Percentiles rank a stretch among this genome's conserved stretches.
These are phyloP conservation scores for Macadamia tetraphylla DNA, from an alignment of 164 flowering plant species.

Conservation along the genomic window DNA sequence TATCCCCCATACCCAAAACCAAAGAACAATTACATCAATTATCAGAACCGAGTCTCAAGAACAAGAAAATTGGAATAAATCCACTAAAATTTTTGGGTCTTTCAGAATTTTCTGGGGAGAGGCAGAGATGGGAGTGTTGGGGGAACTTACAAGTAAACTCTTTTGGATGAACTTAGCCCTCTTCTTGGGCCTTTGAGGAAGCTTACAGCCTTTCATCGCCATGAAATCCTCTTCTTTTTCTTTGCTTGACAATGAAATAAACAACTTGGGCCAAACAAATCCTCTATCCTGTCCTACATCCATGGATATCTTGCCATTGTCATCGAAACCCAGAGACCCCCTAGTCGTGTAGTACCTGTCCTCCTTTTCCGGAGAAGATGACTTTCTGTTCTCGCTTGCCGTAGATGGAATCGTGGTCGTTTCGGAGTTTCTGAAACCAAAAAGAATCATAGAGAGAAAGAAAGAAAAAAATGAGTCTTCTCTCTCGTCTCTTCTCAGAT, in stretches of 20 bases:
- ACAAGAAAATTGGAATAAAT: background rate
- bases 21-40: background rate
- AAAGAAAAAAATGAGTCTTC: constrained; percentile 11
- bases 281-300: constrained; percentile 23
- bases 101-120: background rate
- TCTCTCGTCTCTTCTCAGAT: background rate
- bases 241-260: background rate
- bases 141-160: constrained; percentile 35
- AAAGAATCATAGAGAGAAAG: background rate
- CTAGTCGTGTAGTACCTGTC: constrained; percentile 47
- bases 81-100: background rate
- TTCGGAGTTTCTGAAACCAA: background rate
- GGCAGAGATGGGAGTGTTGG: background rate
- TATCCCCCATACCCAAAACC: background rate
- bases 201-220: background rate
- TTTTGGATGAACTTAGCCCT: constrained; percentile 43
- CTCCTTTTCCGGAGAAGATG: constrained; percentile 33
- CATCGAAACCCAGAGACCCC: constrained; percentile 42
- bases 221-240: background rate
- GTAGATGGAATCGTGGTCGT: background rate
- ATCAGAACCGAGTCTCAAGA: background rate
- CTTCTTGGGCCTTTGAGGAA: constrained; percentile 2
- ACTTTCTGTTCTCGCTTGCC: constrained; percentile 10
- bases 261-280: background rate
- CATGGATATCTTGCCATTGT: constrained; percentile 32